These are phyloP conservation scores for Geranium brycei DNA, from an alignment of 345 rosid species.

Conservation along the genomic window DNA sequence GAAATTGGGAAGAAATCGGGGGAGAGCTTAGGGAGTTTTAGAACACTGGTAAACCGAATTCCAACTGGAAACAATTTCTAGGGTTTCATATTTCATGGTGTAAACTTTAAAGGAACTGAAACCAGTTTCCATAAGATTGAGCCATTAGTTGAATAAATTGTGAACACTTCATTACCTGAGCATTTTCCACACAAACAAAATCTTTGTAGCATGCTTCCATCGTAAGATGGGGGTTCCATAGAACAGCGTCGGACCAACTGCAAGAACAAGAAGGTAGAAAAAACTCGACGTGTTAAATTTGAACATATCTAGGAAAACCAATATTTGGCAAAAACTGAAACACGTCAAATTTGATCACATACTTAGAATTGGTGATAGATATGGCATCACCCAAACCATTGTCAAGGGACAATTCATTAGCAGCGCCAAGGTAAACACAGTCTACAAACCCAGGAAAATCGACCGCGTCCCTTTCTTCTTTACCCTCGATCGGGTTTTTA, in stretches of 20 bases:
- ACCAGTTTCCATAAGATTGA: background rate
- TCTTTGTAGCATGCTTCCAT: constrained; percentile 93
- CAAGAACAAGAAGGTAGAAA: constrained; percentile 11
- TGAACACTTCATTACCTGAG: constrained; percentile 42
- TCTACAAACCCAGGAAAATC: constrained; percentile 87
- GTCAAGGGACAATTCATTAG: constrained; percentile 46
- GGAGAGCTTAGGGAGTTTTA: no score
- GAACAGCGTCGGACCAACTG: constrained; percentile 91
- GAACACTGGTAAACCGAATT: no score
- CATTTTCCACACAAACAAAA: constrained; percentile 83
- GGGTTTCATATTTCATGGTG: no score
- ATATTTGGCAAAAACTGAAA: no score
- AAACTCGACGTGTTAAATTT: background rate
- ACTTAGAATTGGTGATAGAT: constrained; percentile 62
- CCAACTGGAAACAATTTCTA: no score
- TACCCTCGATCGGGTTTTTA: constrained; percentile 56
- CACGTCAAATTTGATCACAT: constrained; percentile 2
- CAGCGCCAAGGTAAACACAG: constrained; percentile 65
- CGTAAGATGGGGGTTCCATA: constrained; percentile 86
- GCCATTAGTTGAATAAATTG: background rate
- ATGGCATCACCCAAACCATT: constrained; percentile 78
- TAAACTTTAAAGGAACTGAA: no score
- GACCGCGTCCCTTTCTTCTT: constrained; percentile 78
- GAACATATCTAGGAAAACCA: no score
- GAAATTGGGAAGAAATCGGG: no score